Percentiles rank a stretch among this genome's conserved stretches.
Conservation (phyloP, 2,329 filamentous ascomycete species). For the Colletotrichum coccodes region DNA sequence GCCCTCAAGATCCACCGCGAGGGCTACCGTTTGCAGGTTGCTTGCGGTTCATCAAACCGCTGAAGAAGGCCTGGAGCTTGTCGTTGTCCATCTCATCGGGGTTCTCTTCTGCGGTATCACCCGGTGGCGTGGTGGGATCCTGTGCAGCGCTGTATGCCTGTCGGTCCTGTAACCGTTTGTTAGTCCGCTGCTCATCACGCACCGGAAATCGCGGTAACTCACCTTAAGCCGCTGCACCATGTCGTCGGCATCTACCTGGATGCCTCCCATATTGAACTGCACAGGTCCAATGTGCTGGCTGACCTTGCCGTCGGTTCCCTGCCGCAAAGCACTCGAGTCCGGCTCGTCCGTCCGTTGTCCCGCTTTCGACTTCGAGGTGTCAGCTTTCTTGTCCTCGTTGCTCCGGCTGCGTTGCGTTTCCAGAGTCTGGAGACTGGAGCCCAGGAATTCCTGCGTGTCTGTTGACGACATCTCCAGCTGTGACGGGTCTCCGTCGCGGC, state of each 20-base stretch:
- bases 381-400: conserved; percentile 52
- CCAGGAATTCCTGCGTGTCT: conserved; percentile 82
- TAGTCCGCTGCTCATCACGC: conserved; percentile 24
- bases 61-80: conserved; percentile 69
- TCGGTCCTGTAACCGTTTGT: conserved; percentile 57
- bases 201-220: conserved; percentile 28
- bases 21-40: conserved; percentile 30
- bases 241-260: conserved; percentile 94
- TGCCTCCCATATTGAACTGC: conserved; percentile 98
- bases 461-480: conserved; percentile 72
- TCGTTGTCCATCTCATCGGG: conserved; percentile 62
- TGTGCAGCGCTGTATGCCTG: conserved; percentile 62
- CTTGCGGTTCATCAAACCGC: conserved; percentile 67
- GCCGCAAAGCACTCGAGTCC: conserved; percentile 37
- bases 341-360: conserved; percentile 36
- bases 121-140: conserved; percentile 51
- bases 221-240: conserved; percentile 90
- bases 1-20: conserved; percentile 13
- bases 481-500: conserved; percentile 55
- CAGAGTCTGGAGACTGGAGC: conserved; percentile 78
- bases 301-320: conserved; percentile 54
- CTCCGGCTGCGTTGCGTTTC: conserved; percentile 69
- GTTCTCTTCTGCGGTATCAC: conserved; percentile 46
- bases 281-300: conserved; percentile 92
- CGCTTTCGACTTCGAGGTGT: conserved; percentile 35